Conservation (phyloP, 768 basidiomycete genomes). For the Termitomyces titanicus region DNA sequence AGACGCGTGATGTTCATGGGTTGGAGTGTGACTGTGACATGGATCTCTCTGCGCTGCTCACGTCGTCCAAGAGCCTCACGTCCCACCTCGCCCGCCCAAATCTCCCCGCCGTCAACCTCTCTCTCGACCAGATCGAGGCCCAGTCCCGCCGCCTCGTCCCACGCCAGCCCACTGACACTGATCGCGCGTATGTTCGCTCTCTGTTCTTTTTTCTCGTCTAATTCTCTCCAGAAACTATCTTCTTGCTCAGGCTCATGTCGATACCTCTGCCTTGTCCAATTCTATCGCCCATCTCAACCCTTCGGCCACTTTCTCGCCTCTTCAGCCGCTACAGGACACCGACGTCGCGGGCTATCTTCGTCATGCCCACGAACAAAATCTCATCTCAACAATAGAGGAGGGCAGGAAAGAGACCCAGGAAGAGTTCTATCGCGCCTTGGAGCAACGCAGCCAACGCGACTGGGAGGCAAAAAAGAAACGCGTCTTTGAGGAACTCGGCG, state of each 20-base stretch:
- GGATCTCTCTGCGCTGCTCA: slow-evolving; percentile 69
- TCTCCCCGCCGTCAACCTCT: slow-evolving; percentile 83
- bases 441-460: slow-evolving; percentile 69
- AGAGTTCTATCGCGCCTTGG: slow-evolving; percentile 78
- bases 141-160: slow-evolving; percentile 85
- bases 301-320: slow-evolving; percentile 76
- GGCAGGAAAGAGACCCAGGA: slow-evolving; percentile 80
- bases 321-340: slow-evolving; percentile 92
- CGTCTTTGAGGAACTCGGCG: slow-evolving; percentile 87
- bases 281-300: slow-evolving; percentile 85
- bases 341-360: slow-evolving; percentile 92
- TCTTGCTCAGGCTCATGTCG: slow-evolving; percentile 90
- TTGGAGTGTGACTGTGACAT: slow-evolving; percentile 18
- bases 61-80: slow-evolving; percentile 68
- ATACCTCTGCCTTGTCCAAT: slow-evolving; percentile 81
- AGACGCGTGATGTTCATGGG: slow-evolving; percentile 15
- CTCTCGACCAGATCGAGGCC: slow-evolving; percentile 92
- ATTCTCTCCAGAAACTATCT: slow-evolving; percentile 68
- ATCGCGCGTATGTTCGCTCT: slow-evolving; percentile 59
- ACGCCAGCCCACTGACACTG: slow-evolving; percentile 64
- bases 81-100: slow-evolving; percentile 77
- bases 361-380: slow-evolving; percentile 92
- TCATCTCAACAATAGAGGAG: slow-evolving; percentile 93
- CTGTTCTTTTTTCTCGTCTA: slow-evolving; percentile 2
- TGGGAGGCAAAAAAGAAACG: slow-evolving; percentile 91